Percentiles rank a stretch among this genome's conserved stretches.
Conservation (phyloP, 2,329 filamentous ascomycete species). For the Pseudogymnoascus sp. region DNA sequence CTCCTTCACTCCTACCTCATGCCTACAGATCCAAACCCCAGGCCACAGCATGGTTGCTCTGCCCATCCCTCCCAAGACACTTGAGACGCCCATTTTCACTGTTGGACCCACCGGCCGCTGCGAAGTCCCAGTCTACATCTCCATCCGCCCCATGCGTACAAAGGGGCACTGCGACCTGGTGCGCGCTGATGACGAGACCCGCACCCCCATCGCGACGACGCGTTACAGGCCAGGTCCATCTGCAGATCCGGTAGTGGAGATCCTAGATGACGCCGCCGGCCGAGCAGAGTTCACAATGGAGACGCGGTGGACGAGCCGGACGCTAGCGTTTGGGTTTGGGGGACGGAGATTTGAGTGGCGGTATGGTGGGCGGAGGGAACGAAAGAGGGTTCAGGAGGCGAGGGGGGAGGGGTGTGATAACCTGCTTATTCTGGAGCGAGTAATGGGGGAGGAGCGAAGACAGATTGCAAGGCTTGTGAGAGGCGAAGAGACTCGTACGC, state of each 20-base stretch:
- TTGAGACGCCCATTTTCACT: slow-evolving; percentile 39
- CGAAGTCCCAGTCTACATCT: slow-evolving; percentile 41
- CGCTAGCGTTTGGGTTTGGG: slow-evolving; percentile 39
- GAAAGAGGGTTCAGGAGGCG: slow-evolving; percentile 34
- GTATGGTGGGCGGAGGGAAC: slow-evolving; percentile 43
- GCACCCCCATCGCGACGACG: slow-evolving; percentile 40
- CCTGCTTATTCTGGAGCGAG: slow-evolving; percentile 44
- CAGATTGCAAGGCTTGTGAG: slow-evolving; percentile 39
- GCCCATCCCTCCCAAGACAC: slow-evolving; percentile 32
- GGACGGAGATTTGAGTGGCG: slow-evolving; percentile 47
- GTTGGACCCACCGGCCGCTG: slow-evolving; percentile 30
- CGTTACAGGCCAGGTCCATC: slow-evolving; percentile 51
- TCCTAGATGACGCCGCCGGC: background rate
- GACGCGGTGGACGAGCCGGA: slow-evolving; percentile 37
- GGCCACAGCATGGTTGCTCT: slow-evolving; percentile 39
- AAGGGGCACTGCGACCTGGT: slow-evolving; percentile 44
- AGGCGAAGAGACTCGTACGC: slow-evolving; percentile 33
- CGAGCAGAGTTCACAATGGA: slow-evolving; percentile 26
- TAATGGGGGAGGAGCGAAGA: slow-evolving; percentile 23
- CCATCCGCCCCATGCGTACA: slow-evolving; percentile 38
- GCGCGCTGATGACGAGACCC: slow-evolving; percentile 32
- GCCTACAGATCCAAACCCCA: slow-evolving; percentile 41
- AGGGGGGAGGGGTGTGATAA: slow-evolving; percentile 38
- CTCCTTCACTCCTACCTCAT: slow-evolving; percentile 36
- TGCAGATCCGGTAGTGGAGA: slow-evolving; percentile 40